Conservation (phyloP, 805 yeast species). For the Priceomyces castillae region DNA sequence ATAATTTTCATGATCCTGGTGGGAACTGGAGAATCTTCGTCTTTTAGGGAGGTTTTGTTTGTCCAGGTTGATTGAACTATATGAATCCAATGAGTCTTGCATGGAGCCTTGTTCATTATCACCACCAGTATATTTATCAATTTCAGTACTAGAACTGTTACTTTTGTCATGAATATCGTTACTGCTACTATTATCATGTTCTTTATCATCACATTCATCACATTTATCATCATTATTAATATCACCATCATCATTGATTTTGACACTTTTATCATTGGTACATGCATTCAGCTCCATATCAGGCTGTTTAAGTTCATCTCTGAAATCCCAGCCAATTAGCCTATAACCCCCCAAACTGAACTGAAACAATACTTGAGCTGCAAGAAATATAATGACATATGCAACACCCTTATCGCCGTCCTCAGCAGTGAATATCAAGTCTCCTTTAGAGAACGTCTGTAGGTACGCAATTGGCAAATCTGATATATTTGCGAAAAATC, state of each 20-base stretch:
- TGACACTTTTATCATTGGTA: not conserved
- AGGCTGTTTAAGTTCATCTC: slow-evolving; percentile 26
- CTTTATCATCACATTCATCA: not conserved
- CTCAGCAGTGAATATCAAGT: slow-evolving; percentile 48
- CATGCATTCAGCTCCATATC: slow-evolving; percentile 8
- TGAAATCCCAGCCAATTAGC: slow-evolving; percentile 69
- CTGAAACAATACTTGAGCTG: slow-evolving; percentile 62
- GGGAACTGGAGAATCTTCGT: not conserved
- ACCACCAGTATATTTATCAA: too few species aligned
- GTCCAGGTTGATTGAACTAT: not conserved
- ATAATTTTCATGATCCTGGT: not conserved
- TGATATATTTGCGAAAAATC: slow-evolving; percentile 73
- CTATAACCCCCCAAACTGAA: slow-evolving; percentile 77
- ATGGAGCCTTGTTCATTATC: not conserved
- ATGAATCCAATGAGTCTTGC: not conserved
- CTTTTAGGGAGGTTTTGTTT: not conserved
- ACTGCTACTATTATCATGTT: not conserved
- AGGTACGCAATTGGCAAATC: slow-evolving; percentile 85
- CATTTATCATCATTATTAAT: not conserved
- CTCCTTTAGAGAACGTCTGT: slow-evolving; percentile 66
- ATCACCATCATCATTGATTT: not conserved
- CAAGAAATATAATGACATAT: slow-evolving; percentile 72
- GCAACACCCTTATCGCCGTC: slow-evolving; percentile 80
- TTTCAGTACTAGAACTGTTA: too few species aligned
- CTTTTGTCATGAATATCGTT: not conserved